Evolutionary conservation across 78 protist genomes (phyloP), one percentile per base, ranked within the genome.

Genomic region (Neovahlkampfia damariscottae): DNA sequence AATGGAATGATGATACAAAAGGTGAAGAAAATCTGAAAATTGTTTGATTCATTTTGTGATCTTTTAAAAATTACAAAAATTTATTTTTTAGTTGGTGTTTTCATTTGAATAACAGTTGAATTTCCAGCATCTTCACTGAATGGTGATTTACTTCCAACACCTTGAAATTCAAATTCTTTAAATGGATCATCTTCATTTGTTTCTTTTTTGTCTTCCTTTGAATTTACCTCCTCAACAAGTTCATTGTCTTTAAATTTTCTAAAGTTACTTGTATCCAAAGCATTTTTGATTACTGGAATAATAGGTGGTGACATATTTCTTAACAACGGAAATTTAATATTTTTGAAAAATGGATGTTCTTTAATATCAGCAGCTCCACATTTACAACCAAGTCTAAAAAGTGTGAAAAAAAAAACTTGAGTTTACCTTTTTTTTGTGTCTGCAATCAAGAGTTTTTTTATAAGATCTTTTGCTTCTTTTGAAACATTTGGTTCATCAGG

Each of bases 361-460:
- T 84, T 86, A 74, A 96, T 85, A 82, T 93, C 96, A 29, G 41
- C 85, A 2, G 88, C 94, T 2, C 97, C 99, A 38, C 41, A 76
- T 72, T 82, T 84, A 36, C 39, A 72, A 76, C 67, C 97, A 97
- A 29, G 91, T 31, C n/a, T n/a, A n/a, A n/a, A n/a, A n/a, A n/a
- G n/a, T n/a, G n/a, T n/a, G n/a, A n/a, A n/a, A n/a, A n/a, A n/a
- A n/a, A n/a, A n/a, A n/a, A n/a, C n/a, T n/a, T n/a, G n/a, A n/a
- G n/a, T n/a, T n/a, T n/a, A n/a, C 72, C 99, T 84, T 76, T 86
- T 73, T 5, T 88, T 82, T 27, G 77, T 80, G 75, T 92, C 91
- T 2, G 82, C 77, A 27, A 80, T 77, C 58, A 93, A 85, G 38
- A 96, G 79, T 41, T 81, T 81, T 41, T 80, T 72, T 34, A 96